A percentile compares a stretch with the other conserved stretches of the same genome.
phyloP scores from a whole-genome alignment of 805 yeast species.

The Wickerhamia fluorescens region DNA sequence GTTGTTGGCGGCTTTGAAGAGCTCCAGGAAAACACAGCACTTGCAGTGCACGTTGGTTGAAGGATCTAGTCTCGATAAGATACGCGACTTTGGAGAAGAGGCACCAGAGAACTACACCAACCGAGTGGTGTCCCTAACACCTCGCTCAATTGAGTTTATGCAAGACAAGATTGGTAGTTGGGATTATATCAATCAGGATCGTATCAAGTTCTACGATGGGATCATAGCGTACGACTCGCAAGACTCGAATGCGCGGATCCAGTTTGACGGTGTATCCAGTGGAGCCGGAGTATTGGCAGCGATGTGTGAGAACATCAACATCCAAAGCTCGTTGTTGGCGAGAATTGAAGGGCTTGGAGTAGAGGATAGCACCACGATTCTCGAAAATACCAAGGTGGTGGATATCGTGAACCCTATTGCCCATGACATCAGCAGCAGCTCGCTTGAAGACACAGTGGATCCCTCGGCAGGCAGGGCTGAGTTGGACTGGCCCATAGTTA shows the following conservation, averaged over 20 bases:
- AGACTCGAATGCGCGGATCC: constrained; percentile 55
- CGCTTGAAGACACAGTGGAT: constrained; percentile 13
- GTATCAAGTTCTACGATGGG: constrained; percentile 74
- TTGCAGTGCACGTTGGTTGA: constrained; percentile 69
- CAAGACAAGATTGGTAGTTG: constrained; percentile 65
- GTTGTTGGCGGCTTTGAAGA: constrained; percentile 71
- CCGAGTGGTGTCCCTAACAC: constrained; percentile 81
- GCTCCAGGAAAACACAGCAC: constrained; percentile 52
- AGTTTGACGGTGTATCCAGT: constrained; percentile 57
- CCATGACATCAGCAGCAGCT: constrained; percentile 7
- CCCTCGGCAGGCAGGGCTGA: constrained; percentile 17
- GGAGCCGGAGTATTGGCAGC: constrained; percentile 44
- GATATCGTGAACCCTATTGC: constrained; percentile 30
- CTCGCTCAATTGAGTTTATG: constrained; percentile 63
- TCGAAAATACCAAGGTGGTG: constrained; percentile 64
- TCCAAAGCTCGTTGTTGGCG: constrained; percentile 66
- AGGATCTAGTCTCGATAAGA: constrained; percentile 50
- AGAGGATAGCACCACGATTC: constrained; percentile 28
- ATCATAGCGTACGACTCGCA: constrained; percentile 83
- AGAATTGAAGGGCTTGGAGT: constrained; percentile 29
- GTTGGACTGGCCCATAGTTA: constrained; percentile 70
- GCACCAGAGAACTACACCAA: constrained; percentile 59
- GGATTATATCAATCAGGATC: constrained; percentile 57
- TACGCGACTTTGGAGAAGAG: constrained; percentile 37
- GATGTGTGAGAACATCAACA: constrained; percentile 83